Evolutionary conservation across 306 rosid genomes (phyloP).

Genomic region (Citrullus colocynthis): DNA sequence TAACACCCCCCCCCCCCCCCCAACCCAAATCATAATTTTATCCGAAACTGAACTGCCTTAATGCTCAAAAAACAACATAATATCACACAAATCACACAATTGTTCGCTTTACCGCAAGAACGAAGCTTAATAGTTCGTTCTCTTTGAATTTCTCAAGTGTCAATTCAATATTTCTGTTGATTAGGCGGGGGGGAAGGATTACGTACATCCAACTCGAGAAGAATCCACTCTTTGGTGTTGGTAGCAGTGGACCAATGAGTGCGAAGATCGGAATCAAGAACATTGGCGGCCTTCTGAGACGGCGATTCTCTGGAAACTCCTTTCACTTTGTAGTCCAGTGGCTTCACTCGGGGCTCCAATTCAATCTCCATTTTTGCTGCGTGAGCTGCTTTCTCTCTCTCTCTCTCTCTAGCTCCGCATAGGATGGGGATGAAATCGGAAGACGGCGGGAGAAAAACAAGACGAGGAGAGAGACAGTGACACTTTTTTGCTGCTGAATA

Average conservation of each 20-base stretch:
- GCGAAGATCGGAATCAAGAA: slow-evolving; percentile 89
- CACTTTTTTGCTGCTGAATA: neutral
- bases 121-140: neutral
- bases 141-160: neutral
- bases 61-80: neutral
- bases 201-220: slow-evolving; percentile 63
- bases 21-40: neutral
- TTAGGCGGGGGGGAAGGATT: neutral
- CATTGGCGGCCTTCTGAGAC: slow-evolving; percentile 63
- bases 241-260: slow-evolving; percentile 94
- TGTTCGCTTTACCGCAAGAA: neutral
- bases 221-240: slow-evolving; percentile 92
- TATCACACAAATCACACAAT: neutral
- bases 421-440: neutral
- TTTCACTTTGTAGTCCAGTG: slow-evolving; percentile 66
- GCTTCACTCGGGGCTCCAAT: slow-evolving; percentile 61
- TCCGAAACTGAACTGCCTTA: neutral
- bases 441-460: neutral
- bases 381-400: neutral
- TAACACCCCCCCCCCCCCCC: neutral
- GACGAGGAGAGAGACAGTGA: neutral
- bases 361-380: slow-evolving; percentile 57
- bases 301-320: slow-evolving; percentile 80
- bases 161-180: neutral
- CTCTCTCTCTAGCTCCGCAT: neutral